Base-by-base conservation (phyloP, 2,329 filamentous ascomycete genomes). In the Curvularia sp. region DNA sequence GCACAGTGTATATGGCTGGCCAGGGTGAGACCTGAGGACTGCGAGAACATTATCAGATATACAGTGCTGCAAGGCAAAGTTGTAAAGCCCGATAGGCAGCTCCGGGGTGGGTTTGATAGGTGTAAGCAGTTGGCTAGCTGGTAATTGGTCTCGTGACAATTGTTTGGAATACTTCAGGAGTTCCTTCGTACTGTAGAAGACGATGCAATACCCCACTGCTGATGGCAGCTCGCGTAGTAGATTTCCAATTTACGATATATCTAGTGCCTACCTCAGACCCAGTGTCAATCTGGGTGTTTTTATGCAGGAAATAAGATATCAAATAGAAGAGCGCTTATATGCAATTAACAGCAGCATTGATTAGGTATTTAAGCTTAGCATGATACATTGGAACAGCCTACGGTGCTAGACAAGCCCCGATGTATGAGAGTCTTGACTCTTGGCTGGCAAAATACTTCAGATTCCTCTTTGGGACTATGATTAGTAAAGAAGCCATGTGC, bases 1-100 rank as follows among this genome's bases (percentile, higher is more conserved):
- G 88, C 86, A 45, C 93, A 97, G 81, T 94, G 93, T 61, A 96
- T 97, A 68, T 97, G 94, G 94, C 82, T 97, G 45, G 94, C 92
- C 19, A 82, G 94, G 57, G 88, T 97, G 18, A 80, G 82, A 72
- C 94, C 94, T 0, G 90, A 96, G 79, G 92, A 98, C 73, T 96
- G 93, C 71, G 93, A 97, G 82, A 96, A 95, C 63, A 87, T 99
- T 59, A 87, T 99, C 42, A 85, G 87, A 72, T 97, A 90, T 75
- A 98, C 95, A 0, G 85, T 99, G 3, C 77, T 98, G 70, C 90
- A 97, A 80, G 95, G 95, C 23, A 98, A 97, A 81, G 87, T 98
- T 25, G 87, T 98, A 51, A 97, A 97, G 82, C 92, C 93, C 1
- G 89, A 89, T 73, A 84, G 84, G 54, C 93, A 98, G 82, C 77